Evolutionary conservation across 495 filamentous ascomycete species (phyloP), one percentile per base, ranked within the genome.

Genomic region (Pseudoneurospora amorphoporcata): DNA sequence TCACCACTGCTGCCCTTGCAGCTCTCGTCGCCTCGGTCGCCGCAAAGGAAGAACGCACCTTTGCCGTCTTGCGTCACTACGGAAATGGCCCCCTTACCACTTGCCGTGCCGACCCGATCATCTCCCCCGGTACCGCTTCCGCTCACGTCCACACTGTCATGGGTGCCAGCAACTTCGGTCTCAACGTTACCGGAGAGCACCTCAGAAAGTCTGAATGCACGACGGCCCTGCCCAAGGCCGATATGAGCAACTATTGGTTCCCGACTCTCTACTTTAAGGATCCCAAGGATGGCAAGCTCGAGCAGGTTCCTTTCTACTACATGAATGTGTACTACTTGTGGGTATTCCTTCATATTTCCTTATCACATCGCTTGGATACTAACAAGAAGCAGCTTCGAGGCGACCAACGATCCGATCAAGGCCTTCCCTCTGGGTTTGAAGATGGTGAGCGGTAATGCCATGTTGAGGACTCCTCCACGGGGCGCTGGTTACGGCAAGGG

Each of bases 221-320:
- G 69, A 89, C 90, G 10, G 89, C 91, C 73, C 83, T 82, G 10
- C 84, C 90, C 73, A 88, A 86, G 71, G 84, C 86, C 72, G 92
- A 95, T 79, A 83, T 89, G 75, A 91, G 88, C 75, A 90, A 89
- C 80, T 95, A 95, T 83, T 95, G 92, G 93, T 86, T 89, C 68
- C 90, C 92, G 2, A 80, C 80, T 43, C 83, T 94, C 19, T 93
- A 88, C 82, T 93, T 86, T 78, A 79, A 83, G 74, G 84, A 86
- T 68, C 83, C 83, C 73, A 81, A 86, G 73, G 91, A 91, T 72
- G 88, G 88, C 9, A 85, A 83, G 53, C 91, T 95, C 77, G 87
- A 89, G 74, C 84, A 82, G 65, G 93, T 95, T 39, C 79, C 85
- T 3, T 85, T 88, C 71, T 83, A 76, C 77, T 86, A 86, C 78